A percentile compares a stretch with the other conserved stretches of the same genome.
Evolutionary conservation across 148 eudicot species (phyloP).

Genomic region (Pharnaceum exiguum): DNA sequence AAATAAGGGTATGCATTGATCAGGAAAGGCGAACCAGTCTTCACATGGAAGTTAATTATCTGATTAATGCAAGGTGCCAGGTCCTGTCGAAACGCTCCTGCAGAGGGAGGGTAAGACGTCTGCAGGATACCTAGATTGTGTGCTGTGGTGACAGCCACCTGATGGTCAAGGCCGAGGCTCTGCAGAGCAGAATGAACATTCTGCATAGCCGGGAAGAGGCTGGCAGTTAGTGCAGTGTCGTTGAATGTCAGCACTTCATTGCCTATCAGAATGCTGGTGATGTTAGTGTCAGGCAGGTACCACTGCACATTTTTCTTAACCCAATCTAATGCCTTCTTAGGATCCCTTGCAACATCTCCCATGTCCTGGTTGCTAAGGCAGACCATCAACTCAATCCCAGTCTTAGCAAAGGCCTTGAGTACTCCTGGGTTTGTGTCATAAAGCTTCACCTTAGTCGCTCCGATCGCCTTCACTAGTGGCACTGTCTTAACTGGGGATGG

Average conservation of each 20-base stretch:
- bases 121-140: slow-evolving; percentile 60
- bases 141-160: slow-evolving; percentile 65
- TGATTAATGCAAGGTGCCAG: slow-evolving; percentile 35
- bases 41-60: slow-evolving; percentile 53
- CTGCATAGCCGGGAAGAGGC: slow-evolving; percentile 75
- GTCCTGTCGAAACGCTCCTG: slow-evolving; percentile 55
- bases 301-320: slow-evolving; percentile 58
- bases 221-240: slow-evolving; percentile 39
- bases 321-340: slow-evolving; percentile 50
- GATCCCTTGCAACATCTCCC: slow-evolving; percentile 40
- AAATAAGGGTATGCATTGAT: slow-evolving; percentile 89
- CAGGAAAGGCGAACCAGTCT: slow-evolving; percentile 63
- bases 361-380: slow-evolving; percentile 51
- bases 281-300: slow-evolving; percentile 63
- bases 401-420: slow-evolving; percentile 74
- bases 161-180: slow-evolving; percentile 32
- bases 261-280: slow-evolving; percentile 64
- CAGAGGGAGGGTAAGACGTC: slow-evolving; percentile 75
- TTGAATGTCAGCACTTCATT: slow-evolving; percentile 71
- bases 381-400: slow-evolving; percentile 65
- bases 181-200: slow-evolving; percentile 49
- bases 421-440: slow-evolving; percentile 83
- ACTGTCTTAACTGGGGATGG: slow-evolving; percentile 68
- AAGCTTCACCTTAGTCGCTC: slow-evolving; percentile 67
- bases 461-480: slow-evolving; percentile 52